phyloP scores from a whole-genome alignment of 2,329 filamentous ascomycete genomes.

The Aspergillus brasiliensis region DNA sequence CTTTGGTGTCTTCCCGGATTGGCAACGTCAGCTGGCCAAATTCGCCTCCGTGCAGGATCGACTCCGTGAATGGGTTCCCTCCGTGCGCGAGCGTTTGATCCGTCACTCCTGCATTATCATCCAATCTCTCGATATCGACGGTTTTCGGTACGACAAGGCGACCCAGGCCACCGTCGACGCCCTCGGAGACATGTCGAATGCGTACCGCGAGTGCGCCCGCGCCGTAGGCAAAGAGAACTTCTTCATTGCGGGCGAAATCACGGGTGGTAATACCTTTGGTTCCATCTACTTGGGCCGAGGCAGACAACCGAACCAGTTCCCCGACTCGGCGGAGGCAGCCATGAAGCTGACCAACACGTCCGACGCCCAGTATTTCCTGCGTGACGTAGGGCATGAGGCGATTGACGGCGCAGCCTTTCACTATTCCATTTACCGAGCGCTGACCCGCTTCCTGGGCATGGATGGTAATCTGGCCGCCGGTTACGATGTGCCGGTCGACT shows the following conservation, averaged over 20 bases:
- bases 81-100: constrained; percentile 58
- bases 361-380: constrained; percentile 51
- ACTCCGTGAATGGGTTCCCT: constrained; percentile 63
- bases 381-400: constrained; percentile 54
- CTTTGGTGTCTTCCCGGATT: constrained; percentile 64
- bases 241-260: constrained; percentile 64
- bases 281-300: constrained; percentile 64
- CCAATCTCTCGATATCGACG: constrained; percentile 62
- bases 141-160: constrained; percentile 67
- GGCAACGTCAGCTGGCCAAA: constrained; percentile 64
- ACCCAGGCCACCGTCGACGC: constrained; percentile 64
- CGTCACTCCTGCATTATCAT: constrained; percentile 66
- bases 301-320: constrained; percentile 55
- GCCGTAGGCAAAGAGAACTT: constrained; percentile 62
- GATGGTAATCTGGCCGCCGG: constrained; percentile 57
- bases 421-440: constrained; percentile 61
- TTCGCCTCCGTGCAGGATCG: constrained; percentile 69
- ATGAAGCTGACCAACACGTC: constrained; percentile 50
- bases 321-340: constrained; percentile 49
- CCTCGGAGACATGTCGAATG: constrained; percentile 58
- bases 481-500: constrained; percentile 56
- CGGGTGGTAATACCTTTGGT: constrained; percentile 61
- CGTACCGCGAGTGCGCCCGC: constrained; percentile 58
- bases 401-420: constrained; percentile 64
- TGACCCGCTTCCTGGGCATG: constrained; percentile 62